These are phyloP conservation scores for Phylloporus arenicola DNA, from an alignment of 768 basidiomycete genomes.

Conservation along the genomic window DNA sequence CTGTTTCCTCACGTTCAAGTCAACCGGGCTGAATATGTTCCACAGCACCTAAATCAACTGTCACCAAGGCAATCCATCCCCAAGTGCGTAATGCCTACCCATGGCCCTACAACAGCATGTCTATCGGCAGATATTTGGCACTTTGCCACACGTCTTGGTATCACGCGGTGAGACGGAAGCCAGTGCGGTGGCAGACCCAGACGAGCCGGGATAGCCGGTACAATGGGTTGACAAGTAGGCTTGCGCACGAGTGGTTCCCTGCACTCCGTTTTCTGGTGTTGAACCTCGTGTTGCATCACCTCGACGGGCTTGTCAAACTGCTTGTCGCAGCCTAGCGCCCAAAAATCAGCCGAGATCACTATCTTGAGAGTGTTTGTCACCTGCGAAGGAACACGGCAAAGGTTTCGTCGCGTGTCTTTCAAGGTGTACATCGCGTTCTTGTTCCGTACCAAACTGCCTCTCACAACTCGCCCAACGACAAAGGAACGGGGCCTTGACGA, in stretches of 20 bases:
- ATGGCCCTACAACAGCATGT: conserved; percentile 47
- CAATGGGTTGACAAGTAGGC: conserved; percentile 31
- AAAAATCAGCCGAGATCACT: conserved; percentile 7
- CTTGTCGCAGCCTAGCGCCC: conserved; percentile 47
- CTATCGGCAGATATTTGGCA: conserved; percentile 45
- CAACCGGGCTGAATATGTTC: conserved; percentile 37
- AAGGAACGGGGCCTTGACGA: conserved; percentile 32
- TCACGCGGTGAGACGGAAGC: conserved; percentile 49
- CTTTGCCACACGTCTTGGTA: conserved; percentile 39
- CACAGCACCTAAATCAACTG: conserved; percentile 37
- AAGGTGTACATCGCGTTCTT: conserved; percentile 44
- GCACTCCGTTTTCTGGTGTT: conserved; percentile 26
- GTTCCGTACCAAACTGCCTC: conserved; percentile 33
- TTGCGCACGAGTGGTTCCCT: conserved; percentile 15
- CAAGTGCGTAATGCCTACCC: conserved; percentile 38
- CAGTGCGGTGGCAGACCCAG: conserved; percentile 36
- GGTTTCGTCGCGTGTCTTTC: conserved; percentile 40
- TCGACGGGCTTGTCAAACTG: conserved; percentile 42
- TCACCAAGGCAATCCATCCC: background rate
- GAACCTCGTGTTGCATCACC: conserved; percentile 45
- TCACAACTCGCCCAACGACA: conserved; percentile 59
- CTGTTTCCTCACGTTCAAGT: conserved; percentile 35
- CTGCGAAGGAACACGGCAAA: conserved; percentile 33
- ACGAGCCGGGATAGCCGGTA: conserved; percentile 28
- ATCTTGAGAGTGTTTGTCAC: conserved; percentile 30